These are phyloP conservation scores for Rhizopogon vesiculosus DNA, from an alignment of 768 basidiomycete species.

Conservation along the genomic window DNA sequence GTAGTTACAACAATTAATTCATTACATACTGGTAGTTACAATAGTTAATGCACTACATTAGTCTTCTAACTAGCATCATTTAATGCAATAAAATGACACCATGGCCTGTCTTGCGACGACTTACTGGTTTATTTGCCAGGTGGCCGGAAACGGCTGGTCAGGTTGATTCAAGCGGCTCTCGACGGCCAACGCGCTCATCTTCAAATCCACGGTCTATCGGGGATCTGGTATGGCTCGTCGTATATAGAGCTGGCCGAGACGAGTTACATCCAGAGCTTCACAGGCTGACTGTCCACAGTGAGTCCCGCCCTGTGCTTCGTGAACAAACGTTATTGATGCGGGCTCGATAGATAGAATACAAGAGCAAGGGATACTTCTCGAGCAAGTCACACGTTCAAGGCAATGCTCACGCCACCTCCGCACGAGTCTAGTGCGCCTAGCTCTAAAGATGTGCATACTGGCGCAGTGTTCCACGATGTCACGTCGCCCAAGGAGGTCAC, in stretches of 20 bases:
- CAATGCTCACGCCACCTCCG: conserved; percentile 55
- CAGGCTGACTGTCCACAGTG: conserved; percentile 54
- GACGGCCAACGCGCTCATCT: too few species aligned
- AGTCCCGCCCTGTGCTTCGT: conserved; percentile 13
- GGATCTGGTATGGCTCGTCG: conserved; percentile 86
- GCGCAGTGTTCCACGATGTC: conserved; percentile 72
- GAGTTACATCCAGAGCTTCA: conserved; percentile 69
- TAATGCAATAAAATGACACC: too few species aligned
- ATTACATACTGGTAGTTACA: too few species aligned
- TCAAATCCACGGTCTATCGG: conserved; percentile 20
- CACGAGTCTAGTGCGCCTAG: conserved; percentile 36
- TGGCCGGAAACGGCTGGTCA: too few species aligned
- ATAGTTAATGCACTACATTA: too few species aligned
- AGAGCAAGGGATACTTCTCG: conserved; percentile 93
- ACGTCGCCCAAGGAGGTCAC: conserved; percentile 65
- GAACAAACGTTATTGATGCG: conserved; percentile 29
- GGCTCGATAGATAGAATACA: conserved; percentile 73
- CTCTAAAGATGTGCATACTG: conserved; percentile 45
- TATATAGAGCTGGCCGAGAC: conserved; percentile 89
- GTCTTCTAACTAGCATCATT: too few species aligned
- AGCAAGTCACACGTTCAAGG: conserved; percentile 93
- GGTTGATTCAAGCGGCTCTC: too few species aligned
- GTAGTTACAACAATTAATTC: too few species aligned
- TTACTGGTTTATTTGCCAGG: too few species aligned
- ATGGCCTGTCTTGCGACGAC: too few species aligned